phyloP scores from a whole-genome alignment of 2,329 filamentous ascomycete genomes.

The Neopestalotiopsis rosae region DNA sequence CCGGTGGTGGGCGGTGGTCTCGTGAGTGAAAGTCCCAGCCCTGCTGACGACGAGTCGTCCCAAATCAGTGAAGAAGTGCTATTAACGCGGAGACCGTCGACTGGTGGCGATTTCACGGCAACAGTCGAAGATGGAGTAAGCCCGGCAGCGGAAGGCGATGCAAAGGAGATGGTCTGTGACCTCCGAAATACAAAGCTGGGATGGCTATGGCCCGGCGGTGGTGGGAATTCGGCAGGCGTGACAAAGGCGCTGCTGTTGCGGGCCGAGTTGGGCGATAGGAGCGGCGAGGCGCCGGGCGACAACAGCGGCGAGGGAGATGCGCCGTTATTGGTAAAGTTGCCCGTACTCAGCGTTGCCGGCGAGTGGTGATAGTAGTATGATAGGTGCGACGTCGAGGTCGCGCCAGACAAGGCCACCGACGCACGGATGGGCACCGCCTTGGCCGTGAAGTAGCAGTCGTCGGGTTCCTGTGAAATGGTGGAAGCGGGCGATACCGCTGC shows the following conservation, averaged over 20 bases:
- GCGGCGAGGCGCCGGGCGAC: background rate
- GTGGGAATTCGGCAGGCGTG: constrained; percentile 9
- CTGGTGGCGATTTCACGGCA: background rate
- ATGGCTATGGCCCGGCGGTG: constrained; percentile 11
- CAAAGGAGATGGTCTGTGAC: background rate
- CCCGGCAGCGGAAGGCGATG: background rate
- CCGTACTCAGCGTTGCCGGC: background rate
- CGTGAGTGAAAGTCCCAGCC: background rate
- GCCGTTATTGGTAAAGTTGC: background rate
- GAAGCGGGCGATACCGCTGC: background rate
- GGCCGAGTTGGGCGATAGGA: background rate
- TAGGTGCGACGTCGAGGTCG: background rate
- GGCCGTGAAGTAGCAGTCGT: constrained; percentile 14
- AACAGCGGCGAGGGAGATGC: background rate
- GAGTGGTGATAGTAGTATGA: background rate
- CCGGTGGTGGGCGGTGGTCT: background rate
- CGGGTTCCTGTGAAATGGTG: background rate
- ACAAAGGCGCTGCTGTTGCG: background rate
- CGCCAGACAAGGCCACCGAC: background rate
- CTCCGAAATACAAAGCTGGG: constrained; percentile 13
- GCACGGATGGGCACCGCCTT: constrained; percentile 14
- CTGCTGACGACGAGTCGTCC: background rate
- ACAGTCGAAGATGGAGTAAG: background rate
- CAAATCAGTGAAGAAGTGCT: background rate
- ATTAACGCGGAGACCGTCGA: background rate